Base-by-base conservation (phyloP, 192 early-diverging fungal species). In the Coemansia pectinata region DNA sequence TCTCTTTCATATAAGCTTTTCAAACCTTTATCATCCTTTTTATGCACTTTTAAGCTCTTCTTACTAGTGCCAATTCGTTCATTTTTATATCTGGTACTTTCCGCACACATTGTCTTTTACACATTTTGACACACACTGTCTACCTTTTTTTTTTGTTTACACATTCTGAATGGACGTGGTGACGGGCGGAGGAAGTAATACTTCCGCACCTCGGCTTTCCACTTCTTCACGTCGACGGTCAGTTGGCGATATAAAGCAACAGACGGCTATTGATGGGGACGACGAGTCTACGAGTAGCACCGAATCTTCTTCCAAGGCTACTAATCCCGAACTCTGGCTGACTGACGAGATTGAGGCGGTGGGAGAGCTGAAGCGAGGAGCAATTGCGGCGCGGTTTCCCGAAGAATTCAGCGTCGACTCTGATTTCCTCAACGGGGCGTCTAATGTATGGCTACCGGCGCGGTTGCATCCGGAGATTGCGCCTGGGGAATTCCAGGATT, bases 391-490 rank as follows among this genome's bases (percentile, higher is more conserved):
- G 9, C 81, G 66, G 50, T 87, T 87, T 61, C 86, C 84, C 0
- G 83, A 87, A 17, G 82, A 86, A 55, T 83, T 83, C 65, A 83
- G 67, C 42, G 67, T 83, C 0, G 81, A 83, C 42, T 78, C 81
- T 1, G 75, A 77, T 65, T 67, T 83, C 58, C 72, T 83, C 4
- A 74, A 72, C 53, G 73, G 71, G 10, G 74, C 70, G 36, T 66
- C 78, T 15, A 78, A 85, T 40, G 77, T 87, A 23, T 87, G 86
- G 86, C 72, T 87, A 11, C 86, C 86, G n/a, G 86, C 86, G n/a
- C 72, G 81, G 39, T 59, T 85, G 58, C 86, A 87, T 29, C 86
- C 86, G 1, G 86, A 87, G 69, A 81, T 87, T 57, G 86, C 86
- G 10, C 86, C 86, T 2, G 77, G 75, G 23, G 85, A 86, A 72